Percentiles rank a stretch among this genome's conserved stretches.
Evolutionary conservation across 2,329 filamentous ascomycete genomes (phyloP).

Genomic region (Stemphylium vesicarium): DNA sequence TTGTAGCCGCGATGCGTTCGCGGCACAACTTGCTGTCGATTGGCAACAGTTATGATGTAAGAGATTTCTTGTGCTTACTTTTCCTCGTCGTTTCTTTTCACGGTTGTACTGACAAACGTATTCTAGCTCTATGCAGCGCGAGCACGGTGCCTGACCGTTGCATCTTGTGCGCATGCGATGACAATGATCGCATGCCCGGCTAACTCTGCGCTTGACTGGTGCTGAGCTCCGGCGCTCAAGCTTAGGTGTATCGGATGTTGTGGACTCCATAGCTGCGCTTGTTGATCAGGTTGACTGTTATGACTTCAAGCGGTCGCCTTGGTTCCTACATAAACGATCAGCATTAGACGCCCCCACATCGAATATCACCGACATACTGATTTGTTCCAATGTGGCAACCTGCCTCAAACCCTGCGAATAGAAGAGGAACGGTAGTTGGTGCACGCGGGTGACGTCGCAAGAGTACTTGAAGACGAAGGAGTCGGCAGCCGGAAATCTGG

Average conservation of each 20-base stretch:
- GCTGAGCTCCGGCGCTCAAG: slow-evolving; percentile 55
- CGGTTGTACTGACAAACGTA: slow-evolving; percentile 89
- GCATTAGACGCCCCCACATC: slow-evolving; percentile 2
- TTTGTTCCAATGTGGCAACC: slow-evolving; percentile 4
- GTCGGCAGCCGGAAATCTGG: slow-evolving; percentile 34
- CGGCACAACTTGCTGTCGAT: neutral
- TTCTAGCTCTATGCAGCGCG: slow-evolving; percentile 81
- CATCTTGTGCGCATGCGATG: slow-evolving; percentile 95
- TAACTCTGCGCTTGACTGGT: slow-evolving; percentile 83
- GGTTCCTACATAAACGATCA: slow-evolving; percentile 12
- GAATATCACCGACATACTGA: slow-evolving; percentile 11
- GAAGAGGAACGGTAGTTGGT: slow-evolving; percentile 2
- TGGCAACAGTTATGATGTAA: neutral
- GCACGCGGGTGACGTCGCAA: slow-evolving; percentile 5
- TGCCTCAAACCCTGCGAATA: neutral
- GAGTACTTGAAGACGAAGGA: slow-evolving; percentile 20
- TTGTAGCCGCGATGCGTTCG: neutral
- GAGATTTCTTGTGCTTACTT: slow-evolving; percentile 65
- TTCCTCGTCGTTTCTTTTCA: slow-evolving; percentile 91
- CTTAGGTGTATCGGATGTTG: slow-evolving; percentile 33
- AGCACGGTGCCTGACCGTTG: slow-evolving; percentile 88
- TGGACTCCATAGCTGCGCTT: slow-evolving; percentile 35
- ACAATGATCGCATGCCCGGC: slow-evolving; percentile 92
- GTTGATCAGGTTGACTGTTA: slow-evolving; percentile 7
- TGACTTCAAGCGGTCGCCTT: slow-evolving; percentile 7